Evolutionary conservation across 2,329 filamentous ascomycete genomes (phyloP), one percentile per base, ranked within the genome.

Genomic region (Fusarium marasasianum): DNA sequence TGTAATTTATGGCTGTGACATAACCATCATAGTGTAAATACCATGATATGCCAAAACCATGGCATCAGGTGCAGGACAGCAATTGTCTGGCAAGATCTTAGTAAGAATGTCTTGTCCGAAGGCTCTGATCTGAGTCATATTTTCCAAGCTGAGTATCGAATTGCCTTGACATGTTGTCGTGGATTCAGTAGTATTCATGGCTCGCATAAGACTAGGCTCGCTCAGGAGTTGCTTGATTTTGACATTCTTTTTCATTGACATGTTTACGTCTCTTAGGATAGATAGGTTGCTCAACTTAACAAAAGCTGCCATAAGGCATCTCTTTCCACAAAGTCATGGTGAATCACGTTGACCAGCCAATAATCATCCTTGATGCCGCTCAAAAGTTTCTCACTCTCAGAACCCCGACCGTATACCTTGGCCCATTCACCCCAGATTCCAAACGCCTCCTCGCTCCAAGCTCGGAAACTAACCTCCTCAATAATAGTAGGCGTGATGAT

Each of bases 401-500:
- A 93, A 11, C 89, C 91, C 54, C 91, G 88, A n/a, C 91, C 91
- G 82, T 98, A 98, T 53, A 98, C 93, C 75, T 93, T 89, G 69
- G 93, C 91, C 96, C 96, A 99, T 85, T 98, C 96, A 47, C 87
- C 89, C 93, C 96, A 98, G 79, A 98, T 98, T 38, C 92, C 93
- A 84, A 96, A 99, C 2, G 96, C 96, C 86, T 99, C 96, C 80
- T 98, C 96, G 65, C 91, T 90, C 96, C 96, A 99, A 13, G 95
- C 94, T 71, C 91, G 89, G 87, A 98, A 98, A 81, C 93, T 96
- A 58, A 98, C 94, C 76, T 95, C 94, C 81, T 98, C 96, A 78
- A 98, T 97, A 79, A 98, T 98, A 4, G 96, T 98, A 7, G 96
- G 96, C 29, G 95, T 97, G 66, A 97, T 90, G 80, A 98, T 98